Percentiles rank a stretch among this genome's conserved stretches.
Evolutionary conservation across 148 eudicot species (phyloP).

Genomic region (Rhododendron simsii): DNA sequence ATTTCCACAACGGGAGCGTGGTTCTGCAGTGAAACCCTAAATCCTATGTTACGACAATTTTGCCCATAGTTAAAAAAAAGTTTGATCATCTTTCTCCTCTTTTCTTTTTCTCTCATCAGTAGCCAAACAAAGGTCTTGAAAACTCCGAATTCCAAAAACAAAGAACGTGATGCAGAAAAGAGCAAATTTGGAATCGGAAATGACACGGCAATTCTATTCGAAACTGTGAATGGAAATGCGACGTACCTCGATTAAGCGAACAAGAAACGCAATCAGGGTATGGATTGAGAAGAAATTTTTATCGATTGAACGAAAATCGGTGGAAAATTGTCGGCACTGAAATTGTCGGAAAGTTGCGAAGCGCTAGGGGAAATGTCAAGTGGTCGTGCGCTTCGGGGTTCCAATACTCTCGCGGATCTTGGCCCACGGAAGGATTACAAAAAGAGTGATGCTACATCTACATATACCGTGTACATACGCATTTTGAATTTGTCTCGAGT

Average conservation of each 20-base stretch:
- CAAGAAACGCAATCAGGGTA: neutral
- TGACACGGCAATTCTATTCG: neutral
- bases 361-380: neutral
- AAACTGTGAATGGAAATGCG: neutral
- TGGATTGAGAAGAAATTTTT: neutral
- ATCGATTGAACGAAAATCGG: neutral
- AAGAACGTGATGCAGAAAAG: neutral
- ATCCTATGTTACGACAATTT: neutral
- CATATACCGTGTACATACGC: no score
- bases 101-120: neutral
- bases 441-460: no score
- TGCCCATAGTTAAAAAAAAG: neutral
- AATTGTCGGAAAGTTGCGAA: neutral
- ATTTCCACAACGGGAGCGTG: neutral
- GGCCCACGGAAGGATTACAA: neutral
- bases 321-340: neutral
- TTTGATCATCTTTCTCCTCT: neutral
- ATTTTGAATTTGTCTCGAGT: no score
- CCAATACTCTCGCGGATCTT: neutral
- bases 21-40: neutral
- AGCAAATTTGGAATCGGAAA: neutral
- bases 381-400: neutral
- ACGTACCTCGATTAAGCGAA: conserved; percentile 3
- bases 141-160: neutral
- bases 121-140: neutral